Base-by-base conservation (phyloP, 1,139 yeast species). In the Nadsonia starkeyi-henricii region DNA sequence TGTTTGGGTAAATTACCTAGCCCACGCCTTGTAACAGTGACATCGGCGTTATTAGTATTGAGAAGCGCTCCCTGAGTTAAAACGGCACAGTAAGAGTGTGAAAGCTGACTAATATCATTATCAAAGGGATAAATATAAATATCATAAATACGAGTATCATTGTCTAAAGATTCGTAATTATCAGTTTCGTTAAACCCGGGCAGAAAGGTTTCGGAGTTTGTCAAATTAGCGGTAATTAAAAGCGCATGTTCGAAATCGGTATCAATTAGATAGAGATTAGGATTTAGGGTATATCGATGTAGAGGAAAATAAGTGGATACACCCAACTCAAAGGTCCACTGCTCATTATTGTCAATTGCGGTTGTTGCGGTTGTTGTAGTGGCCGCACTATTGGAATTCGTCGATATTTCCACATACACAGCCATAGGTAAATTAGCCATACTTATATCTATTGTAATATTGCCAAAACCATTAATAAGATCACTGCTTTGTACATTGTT, bases 11-110 rank as follows among this genome's bases (percentile, higher is more conserved):
- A 77, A 51, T 73, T 73, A 13, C 75, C 64, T 26, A 69, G 70
- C 42, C 75, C 73, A 21, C 82, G 64, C 2, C 64, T 60, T 0
- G 82, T 75, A 50, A 71, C 69, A 36, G 74, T 66, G 45, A 73
- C 69, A 26, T 58, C 59, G 47, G 67, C 59, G 45, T 65, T 61
- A 23, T 60, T 61, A 0, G 69, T 64, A 18, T 71, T 62, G 7
- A 67, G 60, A 43, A 66, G 53, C 9, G 66, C 63, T 12, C 62
- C 65, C 2, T 68, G 70, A 44, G 61, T 58, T 42, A 74, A 65
- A 3, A 86, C 67, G 0, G 95, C 95, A 63, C 94, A 83, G 75
- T 85, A 78, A 50, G 93, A 81, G 53, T 69, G 68, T 44, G 76
- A 72, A 47, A 84, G 54, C 33, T 53, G 49, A 45, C 44, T 23